Conservation (phyloP, 169 alveolate genomes). For the Plasmodium malariae region DNA sequence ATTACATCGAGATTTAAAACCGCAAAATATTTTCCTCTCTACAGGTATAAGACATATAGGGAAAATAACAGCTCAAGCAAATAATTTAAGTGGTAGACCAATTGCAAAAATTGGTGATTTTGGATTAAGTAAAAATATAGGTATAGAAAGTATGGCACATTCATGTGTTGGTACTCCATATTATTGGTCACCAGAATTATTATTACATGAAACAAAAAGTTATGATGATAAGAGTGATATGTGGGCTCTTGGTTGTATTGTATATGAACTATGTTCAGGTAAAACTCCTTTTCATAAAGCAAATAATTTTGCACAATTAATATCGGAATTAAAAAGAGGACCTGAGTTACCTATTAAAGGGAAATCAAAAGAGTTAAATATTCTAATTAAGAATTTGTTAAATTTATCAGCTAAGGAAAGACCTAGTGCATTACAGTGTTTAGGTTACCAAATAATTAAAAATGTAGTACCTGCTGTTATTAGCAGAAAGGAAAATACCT, state of each 20-base stretch:
- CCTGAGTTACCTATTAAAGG: constrained; percentile 85
- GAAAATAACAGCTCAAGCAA: constrained; percentile 76
- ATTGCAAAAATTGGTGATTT: constrained; percentile 96
- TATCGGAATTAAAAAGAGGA: constrained; percentile 82
- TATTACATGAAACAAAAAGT: constrained; percentile 89
- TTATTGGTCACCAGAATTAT: constrained; percentile 98
- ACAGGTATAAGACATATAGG: constrained; percentile 75
- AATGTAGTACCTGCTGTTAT: constrained; percentile 66
- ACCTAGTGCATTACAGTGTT: constrained; percentile 85
- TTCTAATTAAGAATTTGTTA: constrained; percentile 79
- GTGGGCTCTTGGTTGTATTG: constrained; percentile 95
- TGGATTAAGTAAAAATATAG: constrained; percentile 95
- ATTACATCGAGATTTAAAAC: constrained; percentile 96
- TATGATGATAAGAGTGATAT: constrained; percentile 96
- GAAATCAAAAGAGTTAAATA: constrained; percentile 78
- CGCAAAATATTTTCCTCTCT: constrained; percentile 95
- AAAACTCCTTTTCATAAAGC: constrained; percentile 95
- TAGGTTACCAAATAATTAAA: constrained; percentile 81
- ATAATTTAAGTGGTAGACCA: constrained; percentile 79
- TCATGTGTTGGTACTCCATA: constrained; percentile 97
- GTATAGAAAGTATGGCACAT: constrained; percentile 93
- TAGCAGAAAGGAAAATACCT: background rate
- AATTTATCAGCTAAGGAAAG: constrained; percentile 82
- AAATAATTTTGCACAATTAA: constrained; percentile 84
- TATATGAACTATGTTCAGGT: constrained; percentile 94